Percentiles rank a stretch among this genome's conserved stretches.
These are phyloP conservation scores for Apiospora pterosperma DNA, from an alignment of 2,329 filamentous ascomycete genomes.

Conservation along the genomic window DNA sequence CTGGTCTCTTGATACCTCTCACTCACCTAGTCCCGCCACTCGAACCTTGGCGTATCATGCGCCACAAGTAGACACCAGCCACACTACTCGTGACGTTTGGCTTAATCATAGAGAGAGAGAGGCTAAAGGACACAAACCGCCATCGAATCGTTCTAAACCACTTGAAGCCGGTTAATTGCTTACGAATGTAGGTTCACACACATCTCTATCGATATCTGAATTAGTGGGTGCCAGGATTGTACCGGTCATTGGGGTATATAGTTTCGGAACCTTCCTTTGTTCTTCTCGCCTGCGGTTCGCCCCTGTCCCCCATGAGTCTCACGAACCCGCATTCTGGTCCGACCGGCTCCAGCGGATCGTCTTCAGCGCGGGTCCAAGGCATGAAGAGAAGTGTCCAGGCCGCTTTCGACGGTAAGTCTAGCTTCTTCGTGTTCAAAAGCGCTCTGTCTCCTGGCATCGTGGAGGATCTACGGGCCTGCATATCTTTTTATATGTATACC, in stretches of 20 bases:
- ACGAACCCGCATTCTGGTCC: slow-evolving; percentile 51
- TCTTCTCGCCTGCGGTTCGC: neutral
- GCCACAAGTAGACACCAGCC: neutral
- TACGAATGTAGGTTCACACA: neutral
- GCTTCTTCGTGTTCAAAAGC: neutral
- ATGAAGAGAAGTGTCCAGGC: slow-evolving; percentile 59
- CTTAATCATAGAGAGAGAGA: too few relatives aligned
- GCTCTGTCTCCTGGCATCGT: slow-evolving; percentile 5
- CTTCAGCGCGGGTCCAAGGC: slow-evolving; percentile 37
- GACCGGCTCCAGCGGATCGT: slow-evolving; percentile 45
- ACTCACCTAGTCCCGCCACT: neutral
- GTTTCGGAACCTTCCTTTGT: neutral
- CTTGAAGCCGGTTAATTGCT: neutral
- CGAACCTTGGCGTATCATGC: neutral
- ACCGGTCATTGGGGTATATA: neutral
- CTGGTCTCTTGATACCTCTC: too few relatives aligned
- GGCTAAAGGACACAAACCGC: neutral
- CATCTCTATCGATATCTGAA: neutral
- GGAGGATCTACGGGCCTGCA: neutral
- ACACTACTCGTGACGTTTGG: neutral
- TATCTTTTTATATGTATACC: neutral
- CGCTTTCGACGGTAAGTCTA: slow-evolving; percentile 55
- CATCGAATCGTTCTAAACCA: neutral
- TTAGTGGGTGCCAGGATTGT: neutral
- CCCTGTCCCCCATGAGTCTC: slow-evolving; percentile 47